Evolutionary conservation across 306 rosid genomes (phyloP).

Genomic region (Vachellia pachyceras): DNA sequence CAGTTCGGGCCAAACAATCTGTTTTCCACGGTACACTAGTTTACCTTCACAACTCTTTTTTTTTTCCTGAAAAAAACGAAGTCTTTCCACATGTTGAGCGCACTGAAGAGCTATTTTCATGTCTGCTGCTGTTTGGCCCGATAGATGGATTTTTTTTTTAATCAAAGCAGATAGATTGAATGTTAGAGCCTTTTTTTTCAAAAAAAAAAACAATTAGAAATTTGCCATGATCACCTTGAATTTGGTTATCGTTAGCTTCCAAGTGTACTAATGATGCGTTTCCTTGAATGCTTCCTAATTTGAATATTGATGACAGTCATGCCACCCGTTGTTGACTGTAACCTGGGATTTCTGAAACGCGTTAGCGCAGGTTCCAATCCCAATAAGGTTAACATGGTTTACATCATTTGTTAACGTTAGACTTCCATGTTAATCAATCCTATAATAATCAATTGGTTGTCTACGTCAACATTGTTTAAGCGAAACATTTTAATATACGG

Average conservation of each 20-base stretch:
- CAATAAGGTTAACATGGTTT: constrained; percentile 19
- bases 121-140: background rate
- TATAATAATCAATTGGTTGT: background rate
- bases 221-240: background rate
- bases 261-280: background rate
- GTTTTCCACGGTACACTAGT: too few species aligned
- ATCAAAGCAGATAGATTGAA: too few species aligned
- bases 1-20: too few species aligned
- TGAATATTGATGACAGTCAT: background rate
- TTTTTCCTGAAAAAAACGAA: too few species aligned
- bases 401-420: background rate
- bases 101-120: background rate
- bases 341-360: background rate
- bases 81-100: background rate
- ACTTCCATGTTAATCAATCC: background rate
- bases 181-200: background rate
- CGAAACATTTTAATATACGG: background rate
- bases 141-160: too few species aligned
- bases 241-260: background rate
- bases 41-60: too few species aligned
- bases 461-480: constrained; percentile 18
- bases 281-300: background rate
- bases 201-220: background rate
- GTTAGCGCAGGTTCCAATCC: background rate
- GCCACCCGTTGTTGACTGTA: background rate